A percentile compares a stretch with the other conserved stretches of the same genome.
Evolutionary conservation across 2,329 filamentous ascomycete genomes (phyloP).

Genomic region (Neonectria hederae): DNA sequence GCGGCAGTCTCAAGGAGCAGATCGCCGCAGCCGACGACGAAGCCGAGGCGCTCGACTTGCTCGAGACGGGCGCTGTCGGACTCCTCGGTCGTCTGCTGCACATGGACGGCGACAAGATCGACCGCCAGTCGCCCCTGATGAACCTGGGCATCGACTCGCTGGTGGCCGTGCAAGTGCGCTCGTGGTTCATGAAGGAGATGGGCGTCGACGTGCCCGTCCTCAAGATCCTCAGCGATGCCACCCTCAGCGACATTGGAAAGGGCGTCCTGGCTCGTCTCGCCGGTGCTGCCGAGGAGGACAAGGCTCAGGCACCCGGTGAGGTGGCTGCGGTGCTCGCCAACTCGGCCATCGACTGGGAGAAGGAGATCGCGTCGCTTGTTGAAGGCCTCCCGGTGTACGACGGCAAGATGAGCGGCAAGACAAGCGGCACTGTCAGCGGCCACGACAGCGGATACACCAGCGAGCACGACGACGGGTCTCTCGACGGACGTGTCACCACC

Average conservation of each 20-base stretch:
- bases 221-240: neutral
- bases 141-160: neutral
- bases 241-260: neutral
- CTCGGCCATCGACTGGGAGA: constrained; percentile 1
- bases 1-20: neutral
- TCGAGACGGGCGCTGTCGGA: neutral
- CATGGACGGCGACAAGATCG: constrained; percentile 1
- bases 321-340: neutral
- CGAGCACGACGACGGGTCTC: neutral
- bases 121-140: neutral
- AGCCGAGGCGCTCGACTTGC: neutral
- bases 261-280: neutral
- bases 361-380: neutral
- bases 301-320: neutral
- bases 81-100: neutral
- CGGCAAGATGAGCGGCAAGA: neutral
- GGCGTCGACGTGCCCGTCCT: neutral
- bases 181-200: constrained; percentile 1
- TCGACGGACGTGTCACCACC: neutral
- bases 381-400: neutral
- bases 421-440: neutral
- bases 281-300: neutral
- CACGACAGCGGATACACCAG: neutral
- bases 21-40: neutral
- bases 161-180: neutral